Evolutionary conservation across 495 filamentous ascomycete species (phyloP), one percentile per base, ranked within the genome.

Genomic region (Aspergillus saccharolyticus): DNA sequence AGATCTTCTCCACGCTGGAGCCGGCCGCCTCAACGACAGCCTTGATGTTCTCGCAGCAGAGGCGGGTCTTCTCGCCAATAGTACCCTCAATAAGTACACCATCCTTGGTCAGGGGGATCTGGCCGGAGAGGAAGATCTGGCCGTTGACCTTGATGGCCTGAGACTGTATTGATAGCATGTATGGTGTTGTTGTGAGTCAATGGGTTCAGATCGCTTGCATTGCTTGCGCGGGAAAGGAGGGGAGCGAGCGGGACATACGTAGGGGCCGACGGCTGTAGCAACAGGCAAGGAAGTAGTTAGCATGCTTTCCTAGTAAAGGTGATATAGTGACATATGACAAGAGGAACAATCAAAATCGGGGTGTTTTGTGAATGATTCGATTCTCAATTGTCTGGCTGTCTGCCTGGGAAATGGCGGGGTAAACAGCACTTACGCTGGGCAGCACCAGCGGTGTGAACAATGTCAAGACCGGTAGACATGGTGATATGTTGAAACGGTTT

Each of bases 81-180:
- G 76, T 85, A 43, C 89, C 91, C 61, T 85, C 70, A 56, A 94
- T 74, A 16, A 96, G 80, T 63, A 86, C 86, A 60, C 89, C 91
- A 52, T 82, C 62, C 61, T 83, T 74, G 68, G 91, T 87, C 59
- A 87, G 87, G 60, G 91, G 93, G 63, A 97, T 91, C 72, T 94
- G 91, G 67, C 93, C 93, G 6, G 93, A 97, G 76, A 91, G 86
- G 80, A 89, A 97, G 78, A 97, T 87, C 63, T 86, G 80, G 49
- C 82, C 82, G 55, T 89, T 85, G 54, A 91, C 91, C 62, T 84
- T 85, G 77, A 96, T 87, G 63, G 90, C 90, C 78, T 96, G 93
- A 65, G 91, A 90, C 89, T 96, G 67, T 54, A 12, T 39, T 2
- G 5, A 2, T 39, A 2, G 33, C 33, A 39, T n/a, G 7, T 12